phyloP scores from a whole-genome alignment of 345 rosid genomes.

The Lenwebbia sp. region DNA sequence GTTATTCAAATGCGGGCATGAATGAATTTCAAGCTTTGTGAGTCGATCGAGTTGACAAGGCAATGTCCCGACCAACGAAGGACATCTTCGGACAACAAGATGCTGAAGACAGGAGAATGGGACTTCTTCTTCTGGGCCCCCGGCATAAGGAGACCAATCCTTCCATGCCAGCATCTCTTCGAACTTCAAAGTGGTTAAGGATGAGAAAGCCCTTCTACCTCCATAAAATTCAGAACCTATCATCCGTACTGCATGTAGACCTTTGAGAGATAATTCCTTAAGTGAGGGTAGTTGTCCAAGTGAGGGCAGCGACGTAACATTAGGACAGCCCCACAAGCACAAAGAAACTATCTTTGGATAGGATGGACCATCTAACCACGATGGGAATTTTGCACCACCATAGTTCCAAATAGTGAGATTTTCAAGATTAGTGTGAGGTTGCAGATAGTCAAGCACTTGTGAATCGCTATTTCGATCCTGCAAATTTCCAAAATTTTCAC shows the following conservation, averaged over 20 bases:
- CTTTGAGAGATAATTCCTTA: not conserved
- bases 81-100: rapidly evolving
- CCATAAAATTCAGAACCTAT: not conserved
- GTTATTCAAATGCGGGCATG: not conserved
- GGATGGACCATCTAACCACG: not conserved
- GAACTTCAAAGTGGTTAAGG: not conserved
- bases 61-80: rapidly evolving
- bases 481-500: no score
- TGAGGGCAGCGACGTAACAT: not conserved
- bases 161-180: not conserved
- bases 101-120: not conserved
- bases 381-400: not conserved
- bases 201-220: not conserved
- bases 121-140: not conserved
- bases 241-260: not conserved
- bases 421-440: not conserved
- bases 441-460: not conserved
- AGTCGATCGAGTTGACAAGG: not conserved
- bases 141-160: not conserved
- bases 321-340: not conserved
- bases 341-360: not conserved
- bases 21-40: not conserved
- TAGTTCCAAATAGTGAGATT: not conserved
- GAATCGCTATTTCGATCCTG: no score
- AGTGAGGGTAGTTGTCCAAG: not conserved